phyloP scores from a whole-genome alignment of 805 yeast species.

The Yarrowia divulgata region DNA sequence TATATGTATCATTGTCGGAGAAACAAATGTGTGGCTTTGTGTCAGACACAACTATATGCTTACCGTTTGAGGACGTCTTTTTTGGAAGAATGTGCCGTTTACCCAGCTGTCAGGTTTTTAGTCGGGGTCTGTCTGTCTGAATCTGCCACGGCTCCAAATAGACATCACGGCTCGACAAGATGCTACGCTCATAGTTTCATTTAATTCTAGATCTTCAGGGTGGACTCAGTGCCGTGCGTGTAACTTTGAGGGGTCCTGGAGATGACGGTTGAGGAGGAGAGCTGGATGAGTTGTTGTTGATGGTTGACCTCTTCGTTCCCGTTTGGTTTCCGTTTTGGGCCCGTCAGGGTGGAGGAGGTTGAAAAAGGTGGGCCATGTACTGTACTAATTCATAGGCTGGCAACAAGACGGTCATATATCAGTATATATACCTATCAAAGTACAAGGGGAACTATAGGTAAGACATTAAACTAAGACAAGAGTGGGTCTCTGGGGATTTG shows the following conservation, averaged over 20 bases:
- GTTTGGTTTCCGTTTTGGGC: too few relatives aligned
- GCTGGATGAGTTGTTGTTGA: not conserved
- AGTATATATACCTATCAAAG: too few relatives aligned
- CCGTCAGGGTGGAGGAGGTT: not conserved
- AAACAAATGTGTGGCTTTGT: too few relatives aligned
- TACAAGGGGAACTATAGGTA: not conserved
- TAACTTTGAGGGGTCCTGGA: not conserved
- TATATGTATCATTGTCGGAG: too few relatives aligned
- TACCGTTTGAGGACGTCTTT: too few relatives aligned
- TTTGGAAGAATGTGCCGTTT: not conserved
- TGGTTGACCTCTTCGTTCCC: not conserved
- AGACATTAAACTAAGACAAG: slow-evolving; percentile 7
- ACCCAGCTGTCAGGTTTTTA: too few relatives aligned
- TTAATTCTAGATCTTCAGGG: slow-evolving; percentile 14
- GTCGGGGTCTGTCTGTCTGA: too few relatives aligned
- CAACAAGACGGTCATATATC: not conserved
- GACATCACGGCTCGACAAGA: not conserved
- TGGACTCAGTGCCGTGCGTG: slow-evolving; percentile 13
- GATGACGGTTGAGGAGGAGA: not conserved
- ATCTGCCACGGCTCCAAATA: not conserved
- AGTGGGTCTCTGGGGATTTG: not conserved
- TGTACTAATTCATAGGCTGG: too few relatives aligned
- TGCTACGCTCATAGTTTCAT: slow-evolving; percentile 10
- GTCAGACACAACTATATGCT: too few relatives aligned
- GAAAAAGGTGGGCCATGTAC: not conserved